Base-by-base conservation (phyloP, 164 flowering plant genomes). In the Nelumbo lutea region DNA sequence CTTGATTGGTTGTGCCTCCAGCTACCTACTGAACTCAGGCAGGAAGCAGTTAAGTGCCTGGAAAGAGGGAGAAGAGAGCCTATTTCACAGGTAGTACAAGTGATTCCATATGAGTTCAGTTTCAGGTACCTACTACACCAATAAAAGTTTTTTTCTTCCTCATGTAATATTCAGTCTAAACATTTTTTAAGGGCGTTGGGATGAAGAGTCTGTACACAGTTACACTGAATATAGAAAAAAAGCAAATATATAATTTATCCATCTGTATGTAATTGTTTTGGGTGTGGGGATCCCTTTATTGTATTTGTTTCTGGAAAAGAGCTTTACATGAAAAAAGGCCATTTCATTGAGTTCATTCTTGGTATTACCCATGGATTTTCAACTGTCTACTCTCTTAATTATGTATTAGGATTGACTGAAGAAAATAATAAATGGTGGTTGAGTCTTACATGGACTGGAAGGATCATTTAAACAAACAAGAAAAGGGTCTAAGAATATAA, bases 1-100 rank as follows among this genome's bases (percentile, higher is more conserved):
- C 78, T 93, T 11, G 98, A 93, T 69, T 93, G 96, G 98, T 80
- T 93, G 57, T 90, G 95, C 86, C 86, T 90, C 52, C 93, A 93
- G 70, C 77, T 93, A 64, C 98, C 98, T 2, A 62, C 53, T 78
- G 87, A 82, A 43, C 76, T 81, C 8, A 79, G 87, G 40, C 86
- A 84, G 64, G 87, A 87, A 71, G 96, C 95, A 57, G 67, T 89
- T 3, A 77, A 84, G 75, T 90, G 87, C 68, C 81, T 90, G 2
- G 95, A 88, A 75, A 79, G 83, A 66, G 83, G 79, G 13, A 87
- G 78, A 75, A 67, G 55, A 50, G 84, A 83, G 62, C 72, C 81
- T 65, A 77, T 80, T 46, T 78, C 84, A 1, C 76, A 86, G 44
- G 64, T 77, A 50, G 83, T 93, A 65, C 85, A 83, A 66, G 75